Evolutionary conservation across 2,329 filamentous ascomycete species (phyloP), one percentile per base, ranked within the genome.

Genomic region (Aspergillus proliferans): DNA sequence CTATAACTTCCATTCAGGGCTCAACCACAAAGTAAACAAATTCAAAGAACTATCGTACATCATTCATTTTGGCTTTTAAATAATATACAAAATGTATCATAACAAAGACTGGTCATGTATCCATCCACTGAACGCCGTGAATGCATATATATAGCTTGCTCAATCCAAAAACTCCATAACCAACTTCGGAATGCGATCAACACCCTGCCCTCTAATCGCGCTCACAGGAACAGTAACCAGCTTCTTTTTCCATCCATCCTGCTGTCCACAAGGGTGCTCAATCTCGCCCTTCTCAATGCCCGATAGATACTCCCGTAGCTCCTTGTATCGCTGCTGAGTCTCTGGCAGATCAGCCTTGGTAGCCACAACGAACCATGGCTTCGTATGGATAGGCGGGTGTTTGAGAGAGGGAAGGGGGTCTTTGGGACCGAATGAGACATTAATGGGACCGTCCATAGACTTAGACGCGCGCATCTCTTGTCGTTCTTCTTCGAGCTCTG

Each of bases 331-430:
- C 21, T 83, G 79, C 66, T 90, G 81, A 2, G 93, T 95, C 3
- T 79, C 80, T 3, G 84, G 81, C 47, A 95, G 67, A 66, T 97
- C 92, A 1, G 88, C 91, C 71, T 97, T 97, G 18, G 91, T 96
- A 1, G 88, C 92, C 40, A 96, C 84, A 4, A 96, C 91, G 61
- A 95, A 93, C 93, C 93, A 98, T 1, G 93, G 91, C 72, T 98
- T 98, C 30, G 81, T 82, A n/a, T 87, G 87, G 56, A 97, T 94
- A 38, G 86, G 82, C n/a, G 87, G 76, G 9, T 80, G 71, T 21
- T 69, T 68, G 30, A 79, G 67, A 21, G 71, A 75, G 38, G 73
- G 76, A 18, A 81, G 68, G 33, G 53, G 49, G 7, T 53, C 47
- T 10, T 52, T 47, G 15, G 54, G 52, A 33, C 54, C 49, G 15